Conservation (phyloP, 2,329 filamentous ascomycete genomes). For the Trichocomaceae sp. region DNA sequence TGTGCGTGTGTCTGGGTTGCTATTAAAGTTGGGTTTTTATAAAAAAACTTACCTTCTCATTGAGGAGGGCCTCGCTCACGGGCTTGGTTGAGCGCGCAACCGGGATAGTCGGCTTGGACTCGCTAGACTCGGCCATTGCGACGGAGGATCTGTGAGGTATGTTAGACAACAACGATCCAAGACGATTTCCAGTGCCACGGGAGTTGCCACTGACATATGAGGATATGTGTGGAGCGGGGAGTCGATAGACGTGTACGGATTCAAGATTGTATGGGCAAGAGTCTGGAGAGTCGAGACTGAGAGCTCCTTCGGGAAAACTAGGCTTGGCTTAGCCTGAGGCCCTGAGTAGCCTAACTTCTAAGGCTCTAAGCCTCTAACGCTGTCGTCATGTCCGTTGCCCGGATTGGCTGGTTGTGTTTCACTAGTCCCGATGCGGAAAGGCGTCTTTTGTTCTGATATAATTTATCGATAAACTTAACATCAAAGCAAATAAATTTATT, state of each 20-base stretch:
- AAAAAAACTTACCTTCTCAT: conserved; percentile 84
- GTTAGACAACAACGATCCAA: neutral
- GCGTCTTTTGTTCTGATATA: conserved; percentile 8
- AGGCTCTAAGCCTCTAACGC: conserved; percentile 11
- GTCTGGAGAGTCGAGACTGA: too few relatives aligned
- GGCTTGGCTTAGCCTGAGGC: conserved; percentile 12
- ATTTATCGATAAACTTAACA: neutral
- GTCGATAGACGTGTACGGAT: neutral
- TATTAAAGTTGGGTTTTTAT: too few relatives aligned
- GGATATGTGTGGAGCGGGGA: neutral
- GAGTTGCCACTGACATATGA: neutral
- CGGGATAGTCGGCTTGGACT: conserved; percentile 55
- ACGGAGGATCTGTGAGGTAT: conserved; percentile 6
- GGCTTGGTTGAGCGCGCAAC: conserved; percentile 67
- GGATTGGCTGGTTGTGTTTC: neutral
- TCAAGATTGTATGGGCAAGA: neutral
- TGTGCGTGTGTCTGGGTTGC: too few relatives aligned
- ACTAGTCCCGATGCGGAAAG: conserved; percentile 2
- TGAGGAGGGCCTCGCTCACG: conserved; percentile 94
- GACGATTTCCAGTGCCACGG: neutral
- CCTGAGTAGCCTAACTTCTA: neutral
- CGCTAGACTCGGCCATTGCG: conserved; percentile 51
- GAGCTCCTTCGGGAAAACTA: conserved; percentile 29
- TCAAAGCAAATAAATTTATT: neutral
- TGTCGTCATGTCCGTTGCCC: conserved; percentile 8